These are phyloP conservation scores for Eurotiales sp. DNA, from an alignment of 2,329 filamentous ascomycete species.

Conservation along the genomic window DNA sequence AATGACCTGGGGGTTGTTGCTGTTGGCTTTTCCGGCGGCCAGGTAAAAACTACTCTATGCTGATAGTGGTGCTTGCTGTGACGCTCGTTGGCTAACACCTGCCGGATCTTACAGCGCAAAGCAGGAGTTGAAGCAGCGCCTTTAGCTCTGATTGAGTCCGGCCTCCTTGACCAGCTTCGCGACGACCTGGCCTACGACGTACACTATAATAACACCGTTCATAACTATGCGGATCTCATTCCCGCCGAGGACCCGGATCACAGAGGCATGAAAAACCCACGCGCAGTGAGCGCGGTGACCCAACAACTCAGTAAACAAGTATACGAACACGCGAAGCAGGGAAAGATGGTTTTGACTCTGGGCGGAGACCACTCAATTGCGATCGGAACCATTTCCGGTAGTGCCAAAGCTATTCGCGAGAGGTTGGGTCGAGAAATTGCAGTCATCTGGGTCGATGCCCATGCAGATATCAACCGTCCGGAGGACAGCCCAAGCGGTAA, in stretches of 20 bases:
- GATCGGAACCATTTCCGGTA: slow-evolving; percentile 86
- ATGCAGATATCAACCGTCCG: slow-evolving; percentile 96
- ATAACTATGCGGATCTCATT: slow-evolving; percentile 73
- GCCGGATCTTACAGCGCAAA: slow-evolving; percentile 64
- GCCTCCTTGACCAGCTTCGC: slow-evolving; percentile 76
- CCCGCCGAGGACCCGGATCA: slow-evolving; percentile 69
- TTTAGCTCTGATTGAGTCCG: slow-evolving; percentile 80
- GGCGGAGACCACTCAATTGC: slow-evolving; percentile 96
- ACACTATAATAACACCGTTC: slow-evolving; percentile 75
- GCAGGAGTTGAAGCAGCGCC: slow-evolving; percentile 88
- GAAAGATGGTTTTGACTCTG: slow-evolving; percentile 85
- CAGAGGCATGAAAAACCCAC: slow-evolving; percentile 92
- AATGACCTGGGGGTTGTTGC: slow-evolving; percentile 87
- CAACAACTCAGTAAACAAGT: slow-evolving; percentile 75
- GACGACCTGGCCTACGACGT: slow-evolving; percentile 86
- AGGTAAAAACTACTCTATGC: slow-evolving; percentile 55
- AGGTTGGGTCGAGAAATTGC: slow-evolving; percentile 77
- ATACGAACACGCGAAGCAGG: slow-evolving; percentile 77
- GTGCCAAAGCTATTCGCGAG: slow-evolving; percentile 81
- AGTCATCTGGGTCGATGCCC: slow-evolving; percentile 98
- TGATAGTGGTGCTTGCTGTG: slow-evolving; percentile 2
- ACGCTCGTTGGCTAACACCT: background rate
- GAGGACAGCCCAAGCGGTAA: slow-evolving; percentile 88
- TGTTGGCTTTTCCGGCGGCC: slow-evolving; percentile 93
- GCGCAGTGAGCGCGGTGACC: slow-evolving; percentile 80